Evolutionary conservation across 495 filamentous ascomycete genomes (phyloP).

Genomic region (Neurospora intermedia): DNA sequence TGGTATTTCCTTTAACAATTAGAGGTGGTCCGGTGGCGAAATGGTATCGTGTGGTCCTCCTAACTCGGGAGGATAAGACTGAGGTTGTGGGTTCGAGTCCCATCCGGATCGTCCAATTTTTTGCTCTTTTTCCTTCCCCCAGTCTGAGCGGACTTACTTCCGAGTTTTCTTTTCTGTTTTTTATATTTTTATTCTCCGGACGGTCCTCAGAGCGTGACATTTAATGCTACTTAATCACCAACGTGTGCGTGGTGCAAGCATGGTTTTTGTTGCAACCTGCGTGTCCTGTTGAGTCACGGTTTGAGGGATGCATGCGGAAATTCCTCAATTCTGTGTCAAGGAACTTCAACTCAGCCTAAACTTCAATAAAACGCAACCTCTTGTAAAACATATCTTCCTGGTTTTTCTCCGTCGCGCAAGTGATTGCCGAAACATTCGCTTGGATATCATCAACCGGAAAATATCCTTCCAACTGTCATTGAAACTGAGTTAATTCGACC

Average conservation of each 20-base stretch:
- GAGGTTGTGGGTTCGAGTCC: conserved; percentile 42
- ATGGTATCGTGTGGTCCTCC: conserved; percentile 39
- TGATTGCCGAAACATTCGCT: background rate
- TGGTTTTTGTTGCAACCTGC: background rate
- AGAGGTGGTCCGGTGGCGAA: conserved; percentile 30
- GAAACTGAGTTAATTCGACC: background rate
- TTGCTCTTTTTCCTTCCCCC: conserved; percentile 6
- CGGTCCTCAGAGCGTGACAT: background rate
- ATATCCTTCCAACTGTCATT: background rate
- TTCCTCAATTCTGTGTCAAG: background rate
- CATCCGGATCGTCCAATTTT: conserved; percentile 27
- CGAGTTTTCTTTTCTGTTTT: conserved; percentile 4
- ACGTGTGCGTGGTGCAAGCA: background rate
- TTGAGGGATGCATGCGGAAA: background rate
- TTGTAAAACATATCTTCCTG: background rate
- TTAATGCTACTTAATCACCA: background rate
- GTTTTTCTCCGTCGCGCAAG: background rate
- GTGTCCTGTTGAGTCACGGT: background rate
- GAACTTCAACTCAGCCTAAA: background rate
- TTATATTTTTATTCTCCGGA: conserved; percentile 1
- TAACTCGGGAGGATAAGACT: conserved; percentile 26
- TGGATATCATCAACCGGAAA: background rate
- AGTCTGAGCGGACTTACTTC: background rate
- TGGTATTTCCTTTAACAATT: background rate
- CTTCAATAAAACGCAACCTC: background rate